Evolutionary conservation across 192 early-diverging fungal genomes (phyloP), one percentile per base, ranked within the genome.

Genomic region (Dissophora globulifera): DNA sequence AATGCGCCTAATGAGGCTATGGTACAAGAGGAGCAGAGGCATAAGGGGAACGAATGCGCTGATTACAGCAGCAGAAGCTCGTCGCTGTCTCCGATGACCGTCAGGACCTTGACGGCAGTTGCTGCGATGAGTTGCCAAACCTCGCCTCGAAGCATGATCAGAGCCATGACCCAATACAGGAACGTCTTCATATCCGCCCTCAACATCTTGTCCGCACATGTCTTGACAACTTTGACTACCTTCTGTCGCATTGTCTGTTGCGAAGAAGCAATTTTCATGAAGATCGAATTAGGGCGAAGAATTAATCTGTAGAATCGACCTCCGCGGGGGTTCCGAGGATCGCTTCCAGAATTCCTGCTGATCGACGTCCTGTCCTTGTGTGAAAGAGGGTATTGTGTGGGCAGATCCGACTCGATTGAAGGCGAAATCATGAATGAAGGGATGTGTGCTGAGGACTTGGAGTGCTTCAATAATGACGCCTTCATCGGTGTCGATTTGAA

Each of bases 101-200:
- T 76, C 52, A 76, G 30, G 5, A 76, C 63, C 58, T 76, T 76
- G 58, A 76, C 58, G 0, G 72, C 72, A 19, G 58, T 76, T 0
- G 72, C 72, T 1, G 72, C 64, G 62, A 76, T 67, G 25, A 76
- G 48, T 40, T 76, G 72, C 72, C 72, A 76, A 25, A 76, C 64
- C 31, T 76, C 63, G 0, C 72, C 72, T 19, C 72, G 54, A 17
- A 76, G 58, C 72, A 76, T 76, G 26, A 76, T 76, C 43, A 76
- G 30, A 13, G 72, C 72, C 72, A 76, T 76, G 45, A 76, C 50
- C 72, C 72, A 76, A 30, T 76, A 76, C 58, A 76, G 30, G 11
- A 76, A 51, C 22, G 72, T 76, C 72, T 67, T 76, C 26, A 76
- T 62, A 55, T 76, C 72, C 19, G 72, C 62, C 4, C 64, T 49